Base-by-base conservation (phyloP, 2,329 filamentous ascomycete genomes). In the Aspergillus sp. region DNA sequence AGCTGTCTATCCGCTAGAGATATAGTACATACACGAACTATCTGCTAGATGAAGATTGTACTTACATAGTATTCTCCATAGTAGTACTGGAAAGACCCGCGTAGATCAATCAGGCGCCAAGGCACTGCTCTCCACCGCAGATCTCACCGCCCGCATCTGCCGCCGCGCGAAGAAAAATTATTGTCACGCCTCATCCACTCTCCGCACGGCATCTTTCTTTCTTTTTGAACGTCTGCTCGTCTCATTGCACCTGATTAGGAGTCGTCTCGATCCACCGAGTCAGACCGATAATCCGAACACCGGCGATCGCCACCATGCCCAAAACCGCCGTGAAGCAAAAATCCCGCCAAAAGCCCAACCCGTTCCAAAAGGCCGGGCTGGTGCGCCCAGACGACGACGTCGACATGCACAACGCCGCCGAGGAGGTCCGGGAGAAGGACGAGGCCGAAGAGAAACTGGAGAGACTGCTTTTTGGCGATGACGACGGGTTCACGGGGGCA, bases 391-490 rank as follows among this genome's bases (percentile, higher is more conserved):
- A 63, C 50, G 56, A 61, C 26, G 60, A 63, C 35, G 53, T 62
- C 43, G 61, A 67, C 14, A 60, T 67, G 58, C 62, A 54, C 35
- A 56, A 53, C 3, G 60, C 61, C 16, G 63, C 65, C 17, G 50
- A 55, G 14, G 58, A 67, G 3, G 60, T 70, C 11, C 65, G 76
- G 50, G 86, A 88, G 47, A 94, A 93, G 68, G 90, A 95, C 67
- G 85, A 84, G 13, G 85, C 88, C 48, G 92, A 96, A 70, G 84
- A 88, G 65, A 90, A 93, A 68, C 83, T 96, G 26, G 93, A 96
- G 75, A 84, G 86, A 59, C 77, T 96, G 56, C 88, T 99, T 3
- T 89, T 99, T 56, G 94, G 94, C 50, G 89, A 95, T 73, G 85
- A 87, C 44, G 82, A 83, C n/a, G 89, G 86, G 32, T 97, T 97